These are phyloP conservation scores for Athelia sp. DNA, from an alignment of 1,284 basidiomycete genomes.

Conservation along the genomic window DNA sequence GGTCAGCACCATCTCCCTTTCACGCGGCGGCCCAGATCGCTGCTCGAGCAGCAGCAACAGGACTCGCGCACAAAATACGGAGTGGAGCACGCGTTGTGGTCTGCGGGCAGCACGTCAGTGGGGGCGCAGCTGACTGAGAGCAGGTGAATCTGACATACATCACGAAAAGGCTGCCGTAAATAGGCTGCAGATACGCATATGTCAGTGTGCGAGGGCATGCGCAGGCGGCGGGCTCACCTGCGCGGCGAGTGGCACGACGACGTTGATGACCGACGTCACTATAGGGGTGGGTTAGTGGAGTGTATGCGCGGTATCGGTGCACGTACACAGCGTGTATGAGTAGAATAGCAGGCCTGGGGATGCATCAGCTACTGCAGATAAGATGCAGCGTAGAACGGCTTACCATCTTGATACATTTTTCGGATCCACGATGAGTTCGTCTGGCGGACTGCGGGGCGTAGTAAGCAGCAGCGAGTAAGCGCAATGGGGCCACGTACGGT, in stretches of 20 bases:
- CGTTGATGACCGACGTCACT: slow-evolving; percentile 37
- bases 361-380: neutral
- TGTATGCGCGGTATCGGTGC: neutral
- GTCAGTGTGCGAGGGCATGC: slow-evolving; percentile 17
- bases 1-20: no score
- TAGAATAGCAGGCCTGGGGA: slow-evolving; percentile 35
- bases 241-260: slow-evolving; percentile 30
- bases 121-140: neutral
- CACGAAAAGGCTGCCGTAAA: slow-evolving; percentile 31
- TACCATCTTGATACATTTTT: slow-evolving; percentile 37
- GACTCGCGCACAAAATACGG: slow-evolving; percentile 35
- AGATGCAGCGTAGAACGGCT: slow-evolving; percentile 2
- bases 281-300: neutral
- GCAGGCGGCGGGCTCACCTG: slow-evolving; percentile 22
- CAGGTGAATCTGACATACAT: slow-evolving; percentile 24
- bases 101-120: slow-evolving; percentile 15
- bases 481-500: slow-evolving; percentile 23
- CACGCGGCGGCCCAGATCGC: no score
- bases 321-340: slow-evolving; percentile 30
- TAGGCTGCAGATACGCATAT: slow-evolving; percentile 8
- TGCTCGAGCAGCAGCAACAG: slow-evolving; percentile 32
- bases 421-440: slow-evolving; percentile 30
- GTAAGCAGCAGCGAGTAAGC: neutral
- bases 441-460: slow-evolving; percentile 22
- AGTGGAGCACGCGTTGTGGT: slow-evolving; percentile 38